These are phyloP conservation scores for Chaetomiaceae sp. DNA, from an alignment of 2,329 filamentous ascomycete species.

Conservation along the genomic window DNA sequence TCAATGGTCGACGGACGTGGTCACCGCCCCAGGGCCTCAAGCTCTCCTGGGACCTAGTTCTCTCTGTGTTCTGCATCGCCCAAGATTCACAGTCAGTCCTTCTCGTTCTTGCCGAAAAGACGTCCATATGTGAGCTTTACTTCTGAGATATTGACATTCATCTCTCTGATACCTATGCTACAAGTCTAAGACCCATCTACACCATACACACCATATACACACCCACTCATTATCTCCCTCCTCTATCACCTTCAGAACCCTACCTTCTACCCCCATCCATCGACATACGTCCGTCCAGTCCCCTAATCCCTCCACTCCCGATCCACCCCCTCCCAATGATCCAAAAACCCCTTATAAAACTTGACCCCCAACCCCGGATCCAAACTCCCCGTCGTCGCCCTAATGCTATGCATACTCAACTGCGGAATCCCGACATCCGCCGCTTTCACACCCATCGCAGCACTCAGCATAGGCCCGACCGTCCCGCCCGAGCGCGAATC, in stretches of 20 bases:
- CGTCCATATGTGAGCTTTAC: too few relatives aligned
- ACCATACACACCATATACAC: too few relatives aligned
- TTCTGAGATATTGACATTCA: too few relatives aligned
- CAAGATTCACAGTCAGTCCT: too few relatives aligned
- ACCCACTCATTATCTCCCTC: too few relatives aligned
- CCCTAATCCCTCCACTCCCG: slow-evolving; percentile 56
- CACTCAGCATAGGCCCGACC: slow-evolving; percentile 86
- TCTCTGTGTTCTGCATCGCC: too few relatives aligned
- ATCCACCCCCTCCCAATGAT: slow-evolving; percentile 81
- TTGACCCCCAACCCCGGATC: slow-evolving; percentile 86
- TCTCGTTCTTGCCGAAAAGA: too few relatives aligned
- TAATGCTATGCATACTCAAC: slow-evolving; percentile 88
- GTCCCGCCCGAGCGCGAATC: slow-evolving; percentile 87
- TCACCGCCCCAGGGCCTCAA: too few relatives aligned
- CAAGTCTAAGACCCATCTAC: neutral
- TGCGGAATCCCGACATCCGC: slow-evolving; percentile 89
- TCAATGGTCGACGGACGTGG: too few relatives aligned
- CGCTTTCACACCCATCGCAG: slow-evolving; percentile 72
- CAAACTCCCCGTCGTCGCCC: slow-evolving; percentile 78
- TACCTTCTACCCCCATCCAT: neutral
- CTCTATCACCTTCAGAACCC: neutral
- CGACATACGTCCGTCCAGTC: neutral
- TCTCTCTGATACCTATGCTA: too few relatives aligned
- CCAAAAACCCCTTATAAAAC: slow-evolving; percentile 85
- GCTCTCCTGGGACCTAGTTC: too few relatives aligned